These are phyloP conservation scores for Plenodomus biglobosus DNA, from an alignment of 2,329 filamentous ascomycete genomes.

Conservation along the genomic window DNA sequence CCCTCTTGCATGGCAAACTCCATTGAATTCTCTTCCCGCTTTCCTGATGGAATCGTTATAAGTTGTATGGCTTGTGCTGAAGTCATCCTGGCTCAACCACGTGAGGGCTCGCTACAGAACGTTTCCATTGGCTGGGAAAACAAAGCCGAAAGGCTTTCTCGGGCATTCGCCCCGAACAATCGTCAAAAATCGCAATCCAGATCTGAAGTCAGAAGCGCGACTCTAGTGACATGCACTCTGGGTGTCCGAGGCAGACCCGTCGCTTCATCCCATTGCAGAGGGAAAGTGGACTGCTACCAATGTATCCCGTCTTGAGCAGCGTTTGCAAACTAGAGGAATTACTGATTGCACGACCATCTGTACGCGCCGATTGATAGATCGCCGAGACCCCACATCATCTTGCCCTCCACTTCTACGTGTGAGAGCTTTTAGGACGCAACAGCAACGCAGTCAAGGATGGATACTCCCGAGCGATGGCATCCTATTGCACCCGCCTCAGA, in stretches of 20 bases:
- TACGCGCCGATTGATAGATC: constrained; percentile 5
- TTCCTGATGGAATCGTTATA: background rate
- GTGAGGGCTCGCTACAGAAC: constrained; percentile 7
- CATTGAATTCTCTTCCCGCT: too few species aligned
- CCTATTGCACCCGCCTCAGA: constrained; percentile 28
- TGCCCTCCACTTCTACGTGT: constrained; percentile 2
- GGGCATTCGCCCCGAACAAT: constrained; percentile 10
- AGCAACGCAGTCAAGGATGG: constrained; percentile 11
- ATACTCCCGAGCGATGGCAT: constrained; percentile 25
- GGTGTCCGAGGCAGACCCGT: background rate
- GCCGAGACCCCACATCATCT: constrained; percentile 8
- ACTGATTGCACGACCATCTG: constrained; percentile 2
- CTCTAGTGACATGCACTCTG: constrained; percentile 1
- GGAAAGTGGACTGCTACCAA: constrained; percentile 2
- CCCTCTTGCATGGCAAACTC: too few species aligned
- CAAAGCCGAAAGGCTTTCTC: constrained; percentile 9
- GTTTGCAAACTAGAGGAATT: background rate
- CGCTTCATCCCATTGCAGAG: background rate
- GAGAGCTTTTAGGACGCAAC: background rate
- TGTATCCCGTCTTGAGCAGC: background rate
- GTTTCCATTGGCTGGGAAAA: constrained; percentile 11
- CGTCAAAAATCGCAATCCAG: constrained; percentile 1
- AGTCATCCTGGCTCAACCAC: constrained; percentile 4
- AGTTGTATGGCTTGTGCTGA: background rate
- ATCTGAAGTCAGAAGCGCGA: constrained; percentile 4